Percentiles rank a stretch among this genome's conserved stretches.
phyloP scores from a whole-genome alignment of 2,329 filamentous ascomycete species.

The Venturia effusa region DNA sequence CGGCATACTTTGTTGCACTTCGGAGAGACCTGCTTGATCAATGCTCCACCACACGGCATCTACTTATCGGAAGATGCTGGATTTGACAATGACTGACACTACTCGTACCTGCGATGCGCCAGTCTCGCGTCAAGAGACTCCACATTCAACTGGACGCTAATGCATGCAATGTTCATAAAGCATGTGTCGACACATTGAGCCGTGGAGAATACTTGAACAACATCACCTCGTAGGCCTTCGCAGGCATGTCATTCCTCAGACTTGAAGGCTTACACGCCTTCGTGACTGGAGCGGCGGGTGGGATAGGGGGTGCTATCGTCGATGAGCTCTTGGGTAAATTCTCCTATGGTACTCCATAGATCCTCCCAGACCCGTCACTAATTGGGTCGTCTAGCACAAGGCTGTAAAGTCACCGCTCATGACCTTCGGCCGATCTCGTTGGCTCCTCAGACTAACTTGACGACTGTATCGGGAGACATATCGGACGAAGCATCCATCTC shows the following conservation, averaged over 20 bases:
- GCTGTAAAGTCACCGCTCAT: constrained; percentile 44
- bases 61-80: not conserved
- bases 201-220: not conserved
- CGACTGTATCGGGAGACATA: constrained; percentile 36
- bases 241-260: constrained; percentile 33
- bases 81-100: not conserved
- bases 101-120: not conserved
- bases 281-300: constrained; percentile 42
- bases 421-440: constrained; percentile 32
- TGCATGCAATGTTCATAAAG: not conserved
- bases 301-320: constrained; percentile 40
- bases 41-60: not conserved
- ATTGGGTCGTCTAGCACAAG: constrained; percentile 29
- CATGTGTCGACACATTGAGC: not conserved
- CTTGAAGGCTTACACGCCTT: constrained; percentile 42
- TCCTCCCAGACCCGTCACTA: not conserved
- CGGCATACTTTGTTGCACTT: not conserved
- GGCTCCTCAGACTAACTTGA: constrained; percentile 25
- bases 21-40: not conserved
- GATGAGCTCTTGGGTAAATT: constrained; percentile 40
- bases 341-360: not conserved
- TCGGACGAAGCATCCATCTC: constrained; percentile 36
- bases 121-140: not conserved
- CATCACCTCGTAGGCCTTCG: not conserved
- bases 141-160: not conserved